Evolutionary conservation across 352 stramenopile species (phyloP).

Genomic region (Aphanomyces stellatus): DNA sequence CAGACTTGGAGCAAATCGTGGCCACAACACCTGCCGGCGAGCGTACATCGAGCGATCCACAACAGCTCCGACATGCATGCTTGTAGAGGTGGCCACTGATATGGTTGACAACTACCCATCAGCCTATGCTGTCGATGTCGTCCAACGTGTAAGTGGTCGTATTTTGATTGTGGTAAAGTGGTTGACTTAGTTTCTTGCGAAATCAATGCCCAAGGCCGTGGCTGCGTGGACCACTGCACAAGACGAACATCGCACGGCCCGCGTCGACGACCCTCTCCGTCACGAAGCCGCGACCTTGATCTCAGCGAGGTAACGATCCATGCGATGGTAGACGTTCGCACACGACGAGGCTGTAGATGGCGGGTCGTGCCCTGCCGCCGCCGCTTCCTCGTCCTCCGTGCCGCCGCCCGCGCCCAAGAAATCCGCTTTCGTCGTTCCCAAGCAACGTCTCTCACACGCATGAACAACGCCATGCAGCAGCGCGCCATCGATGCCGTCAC

Average conservation of each 20-base stretch:
- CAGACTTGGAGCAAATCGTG: background rate
- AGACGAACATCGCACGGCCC: background rate
- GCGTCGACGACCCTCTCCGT: background rate
- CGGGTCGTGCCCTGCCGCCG: background rate
- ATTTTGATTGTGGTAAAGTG: background rate
- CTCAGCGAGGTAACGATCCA: no score
- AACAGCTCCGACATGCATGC: background rate
- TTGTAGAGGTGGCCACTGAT: background rate
- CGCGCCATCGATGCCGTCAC: background rate
- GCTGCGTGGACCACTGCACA: background rate
- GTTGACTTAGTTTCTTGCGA: constrained; percentile 1
- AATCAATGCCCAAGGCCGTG: background rate
- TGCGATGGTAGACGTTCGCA: no score
- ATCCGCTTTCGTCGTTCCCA: background rate
- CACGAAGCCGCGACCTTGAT: constrained; percentile 12
- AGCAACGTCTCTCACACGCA: background rate
- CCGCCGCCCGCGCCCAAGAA: background rate
- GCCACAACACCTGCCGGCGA: background rate
- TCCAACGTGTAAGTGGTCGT: constrained; percentile 1
- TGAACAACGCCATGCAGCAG: constrained; percentile 7
- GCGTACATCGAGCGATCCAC: no score
- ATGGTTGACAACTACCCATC: constrained; percentile 14
- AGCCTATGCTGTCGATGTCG: background rate
- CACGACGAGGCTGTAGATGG: no score
- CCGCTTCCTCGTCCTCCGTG: background rate